Evolutionary conservation across 805 yeast species (phyloP).

Genomic region (Candida endomychidarum): DNA sequence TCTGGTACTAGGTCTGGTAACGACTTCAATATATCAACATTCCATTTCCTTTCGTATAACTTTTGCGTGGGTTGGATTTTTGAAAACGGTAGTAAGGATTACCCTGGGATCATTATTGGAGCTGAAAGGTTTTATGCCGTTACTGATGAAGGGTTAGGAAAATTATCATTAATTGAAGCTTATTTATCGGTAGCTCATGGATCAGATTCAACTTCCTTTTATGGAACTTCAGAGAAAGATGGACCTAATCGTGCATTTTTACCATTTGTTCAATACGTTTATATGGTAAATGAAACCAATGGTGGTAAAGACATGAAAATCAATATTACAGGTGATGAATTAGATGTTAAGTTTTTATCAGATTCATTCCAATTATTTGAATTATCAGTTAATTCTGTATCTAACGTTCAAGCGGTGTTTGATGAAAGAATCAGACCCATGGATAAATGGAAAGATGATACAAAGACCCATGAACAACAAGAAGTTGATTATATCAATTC

Average conservation of each 20-base stretch:
- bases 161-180: constrained; percentile 65
- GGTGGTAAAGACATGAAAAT: constrained; percentile 41
- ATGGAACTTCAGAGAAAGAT: constrained; percentile 45
- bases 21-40: constrained; percentile 39
- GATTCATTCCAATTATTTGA: constrained; percentile 57
- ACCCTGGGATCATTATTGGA: constrained; percentile 78
- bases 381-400: constrained; percentile 46
- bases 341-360: constrained; percentile 65
- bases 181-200: constrained; percentile 75
- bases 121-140: constrained; percentile 71
- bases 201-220: constrained; percentile 47
- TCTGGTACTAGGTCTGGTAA: too few relatives aligned
- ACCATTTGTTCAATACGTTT: constrained; percentile 64
- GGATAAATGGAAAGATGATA: constrained; percentile 16
- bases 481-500: constrained; percentile 16
- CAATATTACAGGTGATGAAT: constrained; percentile 61
- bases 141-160: constrained; percentile 61
- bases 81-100: constrained; percentile 41
- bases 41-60: constrained; percentile 61
- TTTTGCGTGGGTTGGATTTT: constrained; percentile 81
- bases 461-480: constrained; percentile 14
- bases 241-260: constrained; percentile 63
- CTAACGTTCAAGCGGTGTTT: constrained; percentile 40
- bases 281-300: constrained; percentile 30
- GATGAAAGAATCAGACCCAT: constrained; percentile 20